Base-by-base conservation (phyloP, 176 grass and related monocot genomes). In the Elymus sibiricus region DNA sequence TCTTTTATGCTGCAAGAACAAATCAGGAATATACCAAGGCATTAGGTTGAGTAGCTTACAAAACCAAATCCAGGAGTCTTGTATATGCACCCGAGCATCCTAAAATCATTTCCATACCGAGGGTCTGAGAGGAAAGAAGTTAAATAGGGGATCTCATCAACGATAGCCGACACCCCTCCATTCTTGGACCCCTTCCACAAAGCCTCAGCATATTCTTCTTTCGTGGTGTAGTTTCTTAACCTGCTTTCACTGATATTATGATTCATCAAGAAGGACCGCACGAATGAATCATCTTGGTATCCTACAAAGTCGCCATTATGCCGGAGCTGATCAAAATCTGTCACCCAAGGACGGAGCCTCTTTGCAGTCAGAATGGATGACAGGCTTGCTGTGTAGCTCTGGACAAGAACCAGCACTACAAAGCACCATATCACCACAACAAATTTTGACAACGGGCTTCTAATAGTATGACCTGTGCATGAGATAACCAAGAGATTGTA, bases 41-140 rank as follows among this genome's bases (percentile, higher is more conserved):
- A 69, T 11, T 17, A 4, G 42, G 37, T 66, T 32, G 32, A 66
- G 77, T 9, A 60, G 22, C 94, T 93, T 93, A 97, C 94, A 83
- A 96, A 97, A 3, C 91, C 91, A 77, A 97, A 86, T 28, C 94
- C 94, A 28, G 75, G 84, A 1, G 87, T 93, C 83, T 47, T 96
- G 81, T 89, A 91, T 25, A 88, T 78, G 4, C 79, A 82, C 5
- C 82, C 79, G 35, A 92, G 68, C 75, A 96, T 91, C 66, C 31
- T 70, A 40, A 91, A 88, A 9, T 91, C 77, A 4, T 40, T 37
- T 58, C 74, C 28, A 64, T 80, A 34, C 1, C 15, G 64, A 70
- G 47, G 28, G 1, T 85, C 35, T 0, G 81, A 87, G 28, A 93
- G 74, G 72, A 93, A 89, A 75, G 81, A 38, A 59, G 82, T 86